Evolutionary conservation across 192 early-diverging fungal genomes (phyloP), one percentile per base, ranked within the genome.

Genomic region (Coemansia sp.): DNA sequence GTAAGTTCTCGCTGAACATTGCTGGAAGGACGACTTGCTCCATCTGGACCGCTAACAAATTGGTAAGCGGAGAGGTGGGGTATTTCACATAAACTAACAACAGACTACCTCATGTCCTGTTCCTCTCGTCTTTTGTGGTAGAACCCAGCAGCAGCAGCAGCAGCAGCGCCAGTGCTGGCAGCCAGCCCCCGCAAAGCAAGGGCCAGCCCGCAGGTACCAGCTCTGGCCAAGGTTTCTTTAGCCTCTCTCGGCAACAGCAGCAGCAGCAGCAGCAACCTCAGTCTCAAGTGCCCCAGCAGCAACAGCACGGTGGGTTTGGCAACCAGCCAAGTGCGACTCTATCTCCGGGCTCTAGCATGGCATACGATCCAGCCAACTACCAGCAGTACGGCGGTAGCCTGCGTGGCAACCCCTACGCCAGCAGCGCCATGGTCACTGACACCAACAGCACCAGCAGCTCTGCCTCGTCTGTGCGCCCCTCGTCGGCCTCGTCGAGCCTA

Each of bases 191-290:
- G n/a, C 55, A 32, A 18, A 20, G 32, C 55, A 58, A 58, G 34
- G 27, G 49, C 64, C 45, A 45, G 52, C n/a, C 44, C 12, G 16
- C 49, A n/a, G 16, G 20, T 20, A 30, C n/a, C 16, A 58, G n/a
- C n/a, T 50, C 65, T 16, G 16, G 67, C 52, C 41, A 59, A 12
- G 59, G 73, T 37, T 63, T 62, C 43, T 67, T 72, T 45, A 59
- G 53, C 32, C 27, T 32, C 27, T 55, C 53, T 55, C 22, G 45
- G 61, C 60, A 63, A 20, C 56, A 68, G 65, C 68, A 70, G 61
- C 70, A 68, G 64, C 75, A 73, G 44, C 74, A 62, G 47, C 62
- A 20, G 16, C 62, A 62, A 27, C n/a, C 47, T 5, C 75, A 65
- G 61, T 60, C 62, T 52, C 71, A 60, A 39, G 47, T 27, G 41